Evolutionary conservation across 768 basidiomycete species (phyloP).

Genomic region (Boletellus emodensis): DNA sequence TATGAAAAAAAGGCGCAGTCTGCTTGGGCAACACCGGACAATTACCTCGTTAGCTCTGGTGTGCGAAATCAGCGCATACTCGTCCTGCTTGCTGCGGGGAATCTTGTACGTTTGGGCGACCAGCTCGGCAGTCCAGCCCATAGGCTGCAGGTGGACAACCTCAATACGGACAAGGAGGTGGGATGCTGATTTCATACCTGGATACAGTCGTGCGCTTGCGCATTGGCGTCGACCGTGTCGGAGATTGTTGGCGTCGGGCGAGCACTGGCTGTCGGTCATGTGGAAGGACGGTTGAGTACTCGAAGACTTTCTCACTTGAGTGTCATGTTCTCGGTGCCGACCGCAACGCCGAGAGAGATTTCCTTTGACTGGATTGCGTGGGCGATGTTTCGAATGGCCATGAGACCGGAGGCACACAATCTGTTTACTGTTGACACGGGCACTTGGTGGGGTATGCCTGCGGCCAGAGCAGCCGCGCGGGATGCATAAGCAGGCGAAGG

Average conservation of each 20-base stretch:
- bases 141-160: constrained; percentile 49
- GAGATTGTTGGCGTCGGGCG: constrained; percentile 70
- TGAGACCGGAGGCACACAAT: constrained; percentile 90
- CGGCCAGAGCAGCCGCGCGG: constrained; percentile 80
- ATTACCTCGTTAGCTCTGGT: constrained; percentile 65
- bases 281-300: not conserved
- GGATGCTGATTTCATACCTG: constrained; percentile 37
- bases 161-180: not conserved
- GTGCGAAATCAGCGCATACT: constrained; percentile 86
- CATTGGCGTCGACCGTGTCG: constrained; percentile 50
- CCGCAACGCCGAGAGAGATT: constrained; percentile 80
- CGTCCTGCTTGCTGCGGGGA: constrained; percentile 79
- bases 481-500: constrained; percentile 81
- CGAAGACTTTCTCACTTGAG: constrained; percentile 48
- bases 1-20: not conserved
- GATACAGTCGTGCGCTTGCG: constrained; percentile 71
- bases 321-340: constrained; percentile 82
- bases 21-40: not conserved
- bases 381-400: constrained; percentile 89
- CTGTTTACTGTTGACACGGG: constrained; percentile 92
- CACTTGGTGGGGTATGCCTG: constrained; percentile 82
- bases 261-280: constrained; percentile 40
- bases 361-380: constrained; percentile 83
- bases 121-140: constrained; percentile 96
- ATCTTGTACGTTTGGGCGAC: constrained; percentile 78